Evolutionary conservation across 768 basidiomycete genomes (phyloP).

Genomic region (Gloeostereum incarnatum): DNA sequence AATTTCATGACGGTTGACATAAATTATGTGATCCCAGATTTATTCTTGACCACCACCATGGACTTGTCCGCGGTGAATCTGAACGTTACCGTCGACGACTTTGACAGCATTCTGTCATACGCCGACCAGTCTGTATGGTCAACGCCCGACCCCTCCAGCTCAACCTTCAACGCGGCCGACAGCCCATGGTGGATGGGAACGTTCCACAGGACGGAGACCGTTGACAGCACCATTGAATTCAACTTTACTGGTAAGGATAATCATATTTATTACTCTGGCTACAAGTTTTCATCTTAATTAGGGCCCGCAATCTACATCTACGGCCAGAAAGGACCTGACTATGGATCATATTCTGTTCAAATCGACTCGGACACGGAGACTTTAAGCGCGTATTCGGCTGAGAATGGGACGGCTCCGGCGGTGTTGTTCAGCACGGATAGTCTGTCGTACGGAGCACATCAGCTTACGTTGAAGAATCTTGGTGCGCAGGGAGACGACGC

Average conservation of each 20-base stretch:
- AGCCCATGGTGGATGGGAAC: constrained; percentile 34
- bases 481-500: constrained; percentile 24
- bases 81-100: constrained; percentile 39
- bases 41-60: constrained; percentile 22
- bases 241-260: constrained; percentile 31
- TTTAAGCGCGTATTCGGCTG: constrained; percentile 22
- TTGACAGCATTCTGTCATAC: constrained; percentile 33
- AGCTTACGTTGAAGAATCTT: constrained; percentile 28
- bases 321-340: constrained; percentile 29
- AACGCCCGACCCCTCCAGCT: constrained; percentile 36
- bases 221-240: constrained; percentile 25
- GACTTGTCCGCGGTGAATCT: constrained; percentile 31
- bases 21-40: no score
- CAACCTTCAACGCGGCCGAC: constrained; percentile 20
- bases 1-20: no score
- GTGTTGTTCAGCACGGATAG: constrained; percentile 24
- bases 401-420: constrained; percentile 19
- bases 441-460: constrained; percentile 28
- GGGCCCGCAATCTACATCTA: constrained; percentile 35
- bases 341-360: constrained; percentile 31
- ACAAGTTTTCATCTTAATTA: constrained; percentile 7
- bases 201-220: constrained; percentile 28
- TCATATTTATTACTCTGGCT: not conserved
- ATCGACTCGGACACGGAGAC: constrained; percentile 21
- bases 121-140: constrained; percentile 28